Base-by-base conservation (phyloP, 495 filamentous ascomycete species). In the Pseudomonodictys pantanalensis region DNA sequence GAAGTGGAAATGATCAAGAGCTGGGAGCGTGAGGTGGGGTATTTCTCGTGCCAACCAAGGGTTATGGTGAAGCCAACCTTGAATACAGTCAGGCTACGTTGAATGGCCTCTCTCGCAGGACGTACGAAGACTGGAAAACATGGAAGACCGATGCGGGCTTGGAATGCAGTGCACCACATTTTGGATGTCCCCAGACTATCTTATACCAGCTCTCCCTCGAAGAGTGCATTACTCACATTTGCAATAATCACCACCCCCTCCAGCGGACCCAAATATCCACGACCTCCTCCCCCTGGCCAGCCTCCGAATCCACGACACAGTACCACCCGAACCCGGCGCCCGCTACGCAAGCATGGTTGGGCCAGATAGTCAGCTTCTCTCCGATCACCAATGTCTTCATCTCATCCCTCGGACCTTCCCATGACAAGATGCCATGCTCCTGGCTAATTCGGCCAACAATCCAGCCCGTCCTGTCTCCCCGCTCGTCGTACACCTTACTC, bases 281-380 rank as follows among this genome's bases (percentile, higher is more conserved):
- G 12, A 62, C 35, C 24, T 43, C 50, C 33, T 85, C 74, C 58
- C 78, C 73, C 12, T 67, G 51, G 38, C 61, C 41, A 2, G 5
- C 48, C 9, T 60, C 65, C 24, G 81, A 83, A 71, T 95, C 88
- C 3, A 95, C 83, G 23, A 95, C 75, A 29, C 91, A 73, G 71
- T 91, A 95, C 75, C 81, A 92, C 6, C 81, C 84, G 69, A 84
- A 86, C 1, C 82, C 82, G 0, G 84, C 85, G 0, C 87, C 86
- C 3, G 89, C 82, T 49, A 93, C 86, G 66, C 91, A 95, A 35
- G 88, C 81, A 72, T 96, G 91, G 66, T 95, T 95, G 0, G 91
- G 90, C 80, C 85, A 92, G 10, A 95, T 75, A 46, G 85, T 77
- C 23, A 93, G 77, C 51, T 83, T 80, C 64, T 83, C 71, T 8